phyloP scores from a whole-genome alignment of 495 filamentous ascomycete species.

The Cudoniella acicularis region DNA sequence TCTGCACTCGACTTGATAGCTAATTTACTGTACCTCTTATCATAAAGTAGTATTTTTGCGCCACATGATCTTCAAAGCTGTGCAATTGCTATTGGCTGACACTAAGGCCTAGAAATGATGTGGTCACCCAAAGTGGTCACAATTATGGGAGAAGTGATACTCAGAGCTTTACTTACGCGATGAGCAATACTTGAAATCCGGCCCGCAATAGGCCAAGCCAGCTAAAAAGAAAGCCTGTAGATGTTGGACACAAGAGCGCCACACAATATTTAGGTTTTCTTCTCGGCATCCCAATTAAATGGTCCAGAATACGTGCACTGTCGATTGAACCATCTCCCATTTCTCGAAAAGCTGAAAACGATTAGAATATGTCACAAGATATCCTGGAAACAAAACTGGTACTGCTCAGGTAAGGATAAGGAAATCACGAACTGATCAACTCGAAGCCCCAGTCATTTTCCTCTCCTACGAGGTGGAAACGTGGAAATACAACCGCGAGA shows the following conservation, averaged over 20 bases:
- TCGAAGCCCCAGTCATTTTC: conserved; percentile 14
- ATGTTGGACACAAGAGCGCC: conserved; percentile 47
- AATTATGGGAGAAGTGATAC: conserved; percentile 45
- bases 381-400: too few relatives aligned
- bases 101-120: conserved; percentile 40
- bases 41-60: conserved; percentile 32
- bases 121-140: neutral
- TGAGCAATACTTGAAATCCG: conserved; percentile 45
- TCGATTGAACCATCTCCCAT: neutral
- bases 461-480: conserved; percentile 4
- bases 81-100: conserved; percentile 35
- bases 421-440: neutral
- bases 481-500: conserved; percentile 44
- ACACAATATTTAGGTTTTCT: conserved; percentile 24
- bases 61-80: conserved; percentile 42
- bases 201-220: conserved; percentile 50
- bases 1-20: conserved; percentile 1
- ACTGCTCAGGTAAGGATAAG: too few relatives aligned
- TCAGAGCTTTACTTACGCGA: conserved; percentile 45
- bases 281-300: neutral
- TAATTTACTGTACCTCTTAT: conserved; percentile 27
- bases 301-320: conserved; percentile 23
- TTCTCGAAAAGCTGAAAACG: neutral
- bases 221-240: conserved; percentile 42
- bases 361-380: conserved; percentile 1